phyloP scores from a whole-genome alignment of 768 basidiomycete species.

The Tricholoma sp. region DNA sequence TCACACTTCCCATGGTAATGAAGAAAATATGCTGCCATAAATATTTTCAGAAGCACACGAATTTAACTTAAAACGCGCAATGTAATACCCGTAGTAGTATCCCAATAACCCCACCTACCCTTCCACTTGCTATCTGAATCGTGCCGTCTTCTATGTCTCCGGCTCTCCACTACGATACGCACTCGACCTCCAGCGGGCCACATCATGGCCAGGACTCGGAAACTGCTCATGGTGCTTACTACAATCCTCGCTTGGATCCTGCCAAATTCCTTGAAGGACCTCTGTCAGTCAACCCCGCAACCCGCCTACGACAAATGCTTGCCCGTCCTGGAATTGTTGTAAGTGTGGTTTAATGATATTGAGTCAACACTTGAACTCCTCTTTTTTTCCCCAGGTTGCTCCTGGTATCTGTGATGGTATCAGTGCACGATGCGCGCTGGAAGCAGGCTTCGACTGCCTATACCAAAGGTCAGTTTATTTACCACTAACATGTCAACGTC shows the following conservation, averaged over 20 bases:
- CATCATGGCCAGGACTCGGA: not conserved
- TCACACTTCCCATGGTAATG: not conserved
- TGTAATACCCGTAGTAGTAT: not conserved
- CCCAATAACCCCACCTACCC: not conserved
- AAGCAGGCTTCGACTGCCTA: constrained; percentile 72
- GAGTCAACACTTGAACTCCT: not conserved
- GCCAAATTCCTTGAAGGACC: constrained; percentile 66
- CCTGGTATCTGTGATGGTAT: constrained; percentile 80
- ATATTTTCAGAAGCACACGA: not conserved
- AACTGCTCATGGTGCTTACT: constrained; percentile 32
- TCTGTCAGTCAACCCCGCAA: constrained; percentile 62
- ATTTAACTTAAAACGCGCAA: not conserved
- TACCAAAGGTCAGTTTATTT: constrained; percentile 56
- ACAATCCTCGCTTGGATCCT: constrained; percentile 66
- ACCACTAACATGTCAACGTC: not conserved
- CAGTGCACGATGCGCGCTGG: constrained; percentile 72
- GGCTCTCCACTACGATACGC: not conserved
- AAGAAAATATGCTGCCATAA: not conserved
- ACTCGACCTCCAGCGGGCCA: not conserved
- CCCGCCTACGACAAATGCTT: constrained; percentile 65
- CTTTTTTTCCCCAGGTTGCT: constrained; percentile 41
- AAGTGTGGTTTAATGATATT: constrained; percentile 19
- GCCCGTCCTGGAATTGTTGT: constrained; percentile 75
- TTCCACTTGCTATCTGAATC: no score
- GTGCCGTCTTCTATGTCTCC: constrained; percentile 1